Percentiles rank a stretch among this genome's conserved stretches.
Conservation (phyloP, 2,329 filamentous ascomycete genomes). For the Dothideomycetes sp. region DNA sequence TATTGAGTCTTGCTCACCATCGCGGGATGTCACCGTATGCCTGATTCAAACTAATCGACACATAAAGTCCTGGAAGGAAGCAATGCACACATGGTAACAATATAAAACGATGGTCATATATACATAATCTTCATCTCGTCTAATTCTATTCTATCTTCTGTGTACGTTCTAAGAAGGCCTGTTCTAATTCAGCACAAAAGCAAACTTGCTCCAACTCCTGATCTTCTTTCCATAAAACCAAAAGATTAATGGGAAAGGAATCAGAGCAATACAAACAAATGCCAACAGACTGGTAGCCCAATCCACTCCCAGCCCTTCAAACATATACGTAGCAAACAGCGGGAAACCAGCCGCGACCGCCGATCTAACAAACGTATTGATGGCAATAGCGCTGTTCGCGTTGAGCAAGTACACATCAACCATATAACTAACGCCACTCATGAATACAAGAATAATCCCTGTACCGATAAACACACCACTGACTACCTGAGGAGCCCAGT, state of each 20-base stretch:
- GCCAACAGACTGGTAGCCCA: constrained; percentile 28
- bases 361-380: constrained; percentile 29
- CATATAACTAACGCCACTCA: constrained; percentile 18
- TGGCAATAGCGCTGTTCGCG: constrained; percentile 23
- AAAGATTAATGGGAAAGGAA: constrained; percentile 23
- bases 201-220: constrained; percentile 20
- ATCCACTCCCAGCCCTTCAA: constrained; percentile 25
- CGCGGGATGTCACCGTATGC: too few species aligned
- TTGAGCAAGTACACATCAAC: constrained; percentile 30
- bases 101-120: too few species aligned
- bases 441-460: constrained; percentile 13
- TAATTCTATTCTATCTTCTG: too few species aligned
- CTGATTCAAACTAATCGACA: too few species aligned
- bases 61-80: too few species aligned
- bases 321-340: constrained; percentile 28
- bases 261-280: constrained; percentile 24
- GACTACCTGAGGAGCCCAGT: constrained; percentile 12
- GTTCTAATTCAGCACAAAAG: constrained; percentile 8
- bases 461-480: constrained; percentile 11
- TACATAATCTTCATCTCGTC: too few species aligned
- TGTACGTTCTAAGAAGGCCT: too few species aligned
- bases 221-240: constrained; percentile 23
- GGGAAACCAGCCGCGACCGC: constrained; percentile 29
- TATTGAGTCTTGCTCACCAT: too few species aligned
- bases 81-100: too few species aligned